Base-by-base conservation (phyloP, 2,329 filamentous ascomycete species). In the Grosmannia penicillata region DNA sequence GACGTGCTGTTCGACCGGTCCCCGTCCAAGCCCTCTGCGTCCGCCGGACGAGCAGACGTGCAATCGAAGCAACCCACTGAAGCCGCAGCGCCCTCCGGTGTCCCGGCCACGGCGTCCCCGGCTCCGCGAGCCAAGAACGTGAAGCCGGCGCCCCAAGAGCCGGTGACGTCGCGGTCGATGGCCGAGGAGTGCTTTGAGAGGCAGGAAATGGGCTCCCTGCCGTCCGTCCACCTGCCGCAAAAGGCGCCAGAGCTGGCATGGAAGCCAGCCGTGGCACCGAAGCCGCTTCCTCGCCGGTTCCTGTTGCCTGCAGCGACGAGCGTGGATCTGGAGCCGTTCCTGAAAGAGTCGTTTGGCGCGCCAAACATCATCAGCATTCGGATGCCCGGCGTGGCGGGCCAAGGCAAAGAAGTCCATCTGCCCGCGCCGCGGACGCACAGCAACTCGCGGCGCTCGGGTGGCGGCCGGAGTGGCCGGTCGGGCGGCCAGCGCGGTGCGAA, bases 161-260 rank as follows among this genome's bases (percentile, higher is more conserved):
- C 65, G 23, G 53, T 68, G 17, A 65, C 65, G 14, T 75, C 75
- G 4, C 82, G 78, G 51, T 74, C 75, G 34, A 79, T 84, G 59
- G 79, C 81, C 6, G 81, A 85, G 45, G 78, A 82, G 44, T 83
- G 82, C 46, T 87, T 87, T 46, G 82, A 84, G 51, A 79, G 85
- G 51, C 79, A 82, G 50, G 80, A 86, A 54, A 82, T 82, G 63
- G 81, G 81, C 4, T 86, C 81, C 8, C 58, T 84, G n/a, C 81
- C 81, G 1, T 66, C 71, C 18, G 74, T 86, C 19, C 71, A 70
- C 39, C 59, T 86, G n/a, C 81, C 81, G 8, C 63, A 67, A 33
- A 68, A 67, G 40, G 67, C 68, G 5, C 76, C 78, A 1, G 67
- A 72, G 26, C 66, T 69, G 26, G 70, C 75, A 14, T 83, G 78